These are phyloP conservation scores for Zasmidium citrigriseum DNA, from an alignment of 2,329 filamentous ascomycete species.

Conservation along the genomic window DNA sequence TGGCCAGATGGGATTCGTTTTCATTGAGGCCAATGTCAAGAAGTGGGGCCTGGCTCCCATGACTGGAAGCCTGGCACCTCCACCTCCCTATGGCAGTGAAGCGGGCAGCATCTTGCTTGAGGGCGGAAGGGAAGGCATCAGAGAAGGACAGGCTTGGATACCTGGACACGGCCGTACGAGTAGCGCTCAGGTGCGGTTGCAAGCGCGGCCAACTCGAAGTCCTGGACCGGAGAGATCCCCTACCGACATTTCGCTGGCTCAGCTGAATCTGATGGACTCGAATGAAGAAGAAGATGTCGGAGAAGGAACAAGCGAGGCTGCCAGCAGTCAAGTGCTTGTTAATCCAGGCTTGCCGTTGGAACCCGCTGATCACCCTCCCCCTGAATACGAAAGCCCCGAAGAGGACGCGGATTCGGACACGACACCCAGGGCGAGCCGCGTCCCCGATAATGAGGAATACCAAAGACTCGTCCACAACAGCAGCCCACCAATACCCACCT, in stretches of 20 bases:
- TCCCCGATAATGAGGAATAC: slow-evolving; percentile 18
- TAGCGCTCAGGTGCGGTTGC: slow-evolving; percentile 75
- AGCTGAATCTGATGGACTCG: slow-evolving; percentile 71
- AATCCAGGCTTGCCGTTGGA: slow-evolving; percentile 33
- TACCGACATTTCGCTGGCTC: slow-evolving; percentile 92
- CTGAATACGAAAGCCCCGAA: slow-evolving; percentile 50
- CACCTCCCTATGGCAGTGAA: slow-evolving; percentile 94
- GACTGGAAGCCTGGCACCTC: slow-evolving; percentile 90
- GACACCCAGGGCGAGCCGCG: slow-evolving; percentile 26
- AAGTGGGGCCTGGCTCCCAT: slow-evolving; percentile 98
- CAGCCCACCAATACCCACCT: slow-evolving; percentile 74
- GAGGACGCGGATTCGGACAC: slow-evolving; percentile 29
- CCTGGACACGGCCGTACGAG: slow-evolving; percentile 71
- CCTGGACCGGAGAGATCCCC: slow-evolving; percentile 88
- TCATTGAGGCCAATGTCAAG: slow-evolving; percentile 99
- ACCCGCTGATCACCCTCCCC: slow-evolving; percentile 42
- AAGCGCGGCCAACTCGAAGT: slow-evolving; percentile 68
- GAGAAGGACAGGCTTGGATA: slow-evolving; percentile 56
- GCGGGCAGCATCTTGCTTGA: slow-evolving; percentile 95
- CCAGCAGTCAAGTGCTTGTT: slow-evolving; percentile 20
- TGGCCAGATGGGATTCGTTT: slow-evolving; percentile 96
- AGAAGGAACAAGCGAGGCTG: slow-evolving; percentile 27
- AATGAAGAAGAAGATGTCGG: slow-evolving; percentile 41
- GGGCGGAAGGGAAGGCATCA: slow-evolving; percentile 62
- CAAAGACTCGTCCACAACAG: slow-evolving; percentile 10